These are phyloP conservation scores for Colletotrichum echinochloae DNA, from an alignment of 2,329 filamentous ascomycete genomes.

Conservation along the genomic window DNA sequence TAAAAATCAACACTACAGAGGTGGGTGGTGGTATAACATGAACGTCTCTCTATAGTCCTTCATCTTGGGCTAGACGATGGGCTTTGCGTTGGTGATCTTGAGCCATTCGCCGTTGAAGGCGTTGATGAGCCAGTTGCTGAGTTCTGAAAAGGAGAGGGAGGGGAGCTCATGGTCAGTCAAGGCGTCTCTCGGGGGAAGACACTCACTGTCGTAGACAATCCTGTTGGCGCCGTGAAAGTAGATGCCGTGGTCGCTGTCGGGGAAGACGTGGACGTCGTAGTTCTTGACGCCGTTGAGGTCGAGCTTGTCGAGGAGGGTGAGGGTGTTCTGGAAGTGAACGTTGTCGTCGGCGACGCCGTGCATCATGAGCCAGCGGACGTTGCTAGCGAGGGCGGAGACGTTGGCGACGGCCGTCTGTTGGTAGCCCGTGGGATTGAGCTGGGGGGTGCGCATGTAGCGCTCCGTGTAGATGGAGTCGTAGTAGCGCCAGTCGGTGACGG, in stretches of 20 bases:
- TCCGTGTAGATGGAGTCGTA: slow-evolving; percentile 97
- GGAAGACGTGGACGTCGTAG: slow-evolving; percentile 96
- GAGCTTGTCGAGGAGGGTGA: slow-evolving; percentile 87
- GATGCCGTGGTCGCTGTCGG: slow-evolving; percentile 95
- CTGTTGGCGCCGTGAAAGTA: slow-evolving; percentile 92
- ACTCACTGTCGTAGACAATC: slow-evolving; percentile 94
- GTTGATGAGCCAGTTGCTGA: slow-evolving; percentile 93
- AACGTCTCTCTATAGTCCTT: slow-evolving; percentile 8
- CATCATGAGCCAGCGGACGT: slow-evolving; percentile 92
- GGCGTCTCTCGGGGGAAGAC: slow-evolving; percentile 10
- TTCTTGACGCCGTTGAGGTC: slow-evolving; percentile 87
- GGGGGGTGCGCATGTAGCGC: slow-evolving; percentile 95
- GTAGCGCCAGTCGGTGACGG: slow-evolving; percentile 97
- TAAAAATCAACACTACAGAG: not conserved
- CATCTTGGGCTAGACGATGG: slow-evolving; percentile 49
- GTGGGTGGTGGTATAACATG: not conserved
- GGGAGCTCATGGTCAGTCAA: not conserved
- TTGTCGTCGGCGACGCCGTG: slow-evolving; percentile 98
- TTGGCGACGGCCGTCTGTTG: slow-evolving; percentile 79
- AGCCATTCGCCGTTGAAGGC: slow-evolving; percentile 98
- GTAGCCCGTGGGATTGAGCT: slow-evolving; percentile 84
- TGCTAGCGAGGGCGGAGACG: slow-evolving; percentile 76
- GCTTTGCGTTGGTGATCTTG: slow-evolving; percentile 64
- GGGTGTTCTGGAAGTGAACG: slow-evolving; percentile 95
- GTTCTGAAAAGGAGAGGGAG: slow-evolving; percentile 61